Percentiles rank a stretch among this genome's conserved stretches.
phyloP scores from a whole-genome alignment of 768 basidiomycete genomes.

The Ephemerocybe angulata region DNA sequence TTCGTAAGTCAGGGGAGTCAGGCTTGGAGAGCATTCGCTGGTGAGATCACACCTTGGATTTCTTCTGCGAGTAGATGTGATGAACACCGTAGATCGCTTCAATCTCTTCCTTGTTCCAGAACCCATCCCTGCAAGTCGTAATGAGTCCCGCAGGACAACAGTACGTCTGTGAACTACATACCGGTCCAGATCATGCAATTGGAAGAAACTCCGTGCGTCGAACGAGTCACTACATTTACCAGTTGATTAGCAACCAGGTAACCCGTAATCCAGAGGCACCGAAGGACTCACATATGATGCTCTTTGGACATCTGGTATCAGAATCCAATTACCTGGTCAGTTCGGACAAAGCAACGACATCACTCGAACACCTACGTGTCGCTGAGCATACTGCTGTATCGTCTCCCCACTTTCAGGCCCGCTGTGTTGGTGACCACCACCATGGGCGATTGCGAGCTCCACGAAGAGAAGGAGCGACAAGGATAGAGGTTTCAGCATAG shows the following conservation, averaged over 20 bases:
- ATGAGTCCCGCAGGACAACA: too few relatives aligned
- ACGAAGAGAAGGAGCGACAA: constrained; percentile 39
- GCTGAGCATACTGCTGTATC: constrained; percentile 79
- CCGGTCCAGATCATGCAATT: constrained; percentile 90
- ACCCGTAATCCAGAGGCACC: neutral
- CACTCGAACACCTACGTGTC: constrained; percentile 68
- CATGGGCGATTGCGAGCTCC: constrained; percentile 44
- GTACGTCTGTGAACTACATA: constrained; percentile 25
- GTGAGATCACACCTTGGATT: constrained; percentile 52
- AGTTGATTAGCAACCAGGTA: constrained; percentile 4
- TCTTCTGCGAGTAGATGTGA: constrained; percentile 82
- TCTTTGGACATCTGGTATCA: constrained; percentile 80
- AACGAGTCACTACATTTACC: constrained; percentile 64
- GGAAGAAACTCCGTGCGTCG: constrained; percentile 87
- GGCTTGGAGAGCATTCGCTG: neutral
- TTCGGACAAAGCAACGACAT: neutral
- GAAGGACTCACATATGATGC: constrained; percentile 68
- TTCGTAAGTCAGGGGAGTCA: neutral
- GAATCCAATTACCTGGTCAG: constrained; percentile 5
- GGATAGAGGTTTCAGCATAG: constrained; percentile 48
- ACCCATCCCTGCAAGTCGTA: constrained; percentile 70
- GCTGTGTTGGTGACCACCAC: constrained; percentile 54
- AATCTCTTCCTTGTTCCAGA: constrained; percentile 84
- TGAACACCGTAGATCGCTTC: constrained; percentile 96
- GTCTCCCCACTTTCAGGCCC: constrained; percentile 54